phyloP scores from a whole-genome alignment of 1,284 basidiomycete genomes.

The Mrakiaceae sp. region DNA sequence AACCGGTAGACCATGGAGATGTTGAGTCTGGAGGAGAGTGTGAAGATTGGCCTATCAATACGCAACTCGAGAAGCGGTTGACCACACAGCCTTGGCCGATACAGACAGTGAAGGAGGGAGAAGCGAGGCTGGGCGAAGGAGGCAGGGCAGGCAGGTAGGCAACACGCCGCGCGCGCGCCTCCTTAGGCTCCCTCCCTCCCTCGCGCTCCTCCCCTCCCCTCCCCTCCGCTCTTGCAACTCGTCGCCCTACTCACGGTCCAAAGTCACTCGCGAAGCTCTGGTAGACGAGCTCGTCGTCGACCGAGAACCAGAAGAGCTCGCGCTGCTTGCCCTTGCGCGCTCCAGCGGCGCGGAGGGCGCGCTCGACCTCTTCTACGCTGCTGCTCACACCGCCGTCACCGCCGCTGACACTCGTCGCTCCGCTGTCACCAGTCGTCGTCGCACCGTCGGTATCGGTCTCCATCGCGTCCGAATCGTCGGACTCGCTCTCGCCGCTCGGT shows the following conservation, averaged over 20 bases:
- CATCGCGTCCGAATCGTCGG: no score
- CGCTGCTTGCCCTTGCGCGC: background rate
- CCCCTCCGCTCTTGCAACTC: background rate
- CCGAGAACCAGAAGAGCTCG: constrained; percentile 1
- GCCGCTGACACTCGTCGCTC: no score
- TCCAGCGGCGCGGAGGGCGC: background rate
- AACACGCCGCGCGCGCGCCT: background rate
- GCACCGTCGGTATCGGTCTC: no score
- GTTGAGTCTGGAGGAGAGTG: constrained; percentile 11
- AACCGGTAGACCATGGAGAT: constrained; percentile 14
- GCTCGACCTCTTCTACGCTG: background rate
- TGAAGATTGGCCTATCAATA: background rate
- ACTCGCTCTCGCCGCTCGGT: no score
- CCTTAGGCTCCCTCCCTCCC: background rate
- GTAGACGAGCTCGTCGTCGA: constrained; percentile 16
- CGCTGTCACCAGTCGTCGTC: no score
- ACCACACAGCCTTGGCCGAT: background rate
- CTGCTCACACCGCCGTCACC: no score
- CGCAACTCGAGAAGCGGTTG: no score
- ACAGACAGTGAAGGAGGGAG: background rate
- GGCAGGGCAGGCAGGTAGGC: background rate
- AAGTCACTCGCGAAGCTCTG: constrained; percentile 11
- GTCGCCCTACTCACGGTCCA: constrained; percentile 4
- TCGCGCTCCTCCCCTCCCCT: background rate
- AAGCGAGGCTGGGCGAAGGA: background rate